Evolutionary conservation across 495 filamentous ascomycete genomes (phyloP).

Genomic region (Neurospora sp.): DNA sequence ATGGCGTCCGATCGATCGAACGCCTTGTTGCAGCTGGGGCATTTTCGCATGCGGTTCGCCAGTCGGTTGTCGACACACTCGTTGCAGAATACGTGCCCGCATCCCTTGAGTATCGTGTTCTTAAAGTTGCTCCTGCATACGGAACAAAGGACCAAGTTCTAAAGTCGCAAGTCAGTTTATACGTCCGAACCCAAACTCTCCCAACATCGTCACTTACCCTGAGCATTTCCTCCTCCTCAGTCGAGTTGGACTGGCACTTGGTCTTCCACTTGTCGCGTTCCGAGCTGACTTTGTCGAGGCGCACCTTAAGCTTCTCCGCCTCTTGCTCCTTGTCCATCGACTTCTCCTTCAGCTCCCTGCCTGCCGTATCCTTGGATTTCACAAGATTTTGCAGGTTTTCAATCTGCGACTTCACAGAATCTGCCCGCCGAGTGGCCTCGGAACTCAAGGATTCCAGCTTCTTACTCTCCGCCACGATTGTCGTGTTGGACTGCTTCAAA

Average conservation of each 20-base stretch:
- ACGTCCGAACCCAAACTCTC: background rate
- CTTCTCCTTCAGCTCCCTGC: conserved; percentile 52
- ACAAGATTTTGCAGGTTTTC: conserved; percentile 62
- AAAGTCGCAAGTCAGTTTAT: background rate
- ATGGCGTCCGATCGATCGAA: conserved; percentile 87
- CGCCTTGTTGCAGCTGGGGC: conserved; percentile 80
- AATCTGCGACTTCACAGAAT: conserved; percentile 67
- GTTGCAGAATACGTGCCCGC: conserved; percentile 93
- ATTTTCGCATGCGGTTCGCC: conserved; percentile 82
- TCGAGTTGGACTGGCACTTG: conserved; percentile 68
- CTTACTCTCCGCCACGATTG: conserved; percentile 57
- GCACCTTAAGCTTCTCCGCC: conserved; percentile 59
- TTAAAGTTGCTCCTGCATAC: conserved; percentile 88
- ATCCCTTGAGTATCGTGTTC: conserved; percentile 82
- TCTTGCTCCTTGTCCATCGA: conserved; percentile 52
- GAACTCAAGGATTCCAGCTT: conserved; percentile 57
- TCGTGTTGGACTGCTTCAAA: conserved; percentile 60
- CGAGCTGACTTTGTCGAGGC: conserved; percentile 64
- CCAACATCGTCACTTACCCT: conserved; percentile 48
- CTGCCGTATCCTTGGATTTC: conserved; percentile 60
- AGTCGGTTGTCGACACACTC: conserved; percentile 81
- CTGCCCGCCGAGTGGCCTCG: conserved; percentile 57
- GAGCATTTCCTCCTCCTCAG: conserved; percentile 71
- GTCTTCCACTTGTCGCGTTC: conserved; percentile 72
- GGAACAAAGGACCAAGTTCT: conserved; percentile 82